These are phyloP conservation scores for Clitopilus hobsonii DNA, from an alignment of 768 basidiomycete genomes.

Conservation along the genomic window DNA sequence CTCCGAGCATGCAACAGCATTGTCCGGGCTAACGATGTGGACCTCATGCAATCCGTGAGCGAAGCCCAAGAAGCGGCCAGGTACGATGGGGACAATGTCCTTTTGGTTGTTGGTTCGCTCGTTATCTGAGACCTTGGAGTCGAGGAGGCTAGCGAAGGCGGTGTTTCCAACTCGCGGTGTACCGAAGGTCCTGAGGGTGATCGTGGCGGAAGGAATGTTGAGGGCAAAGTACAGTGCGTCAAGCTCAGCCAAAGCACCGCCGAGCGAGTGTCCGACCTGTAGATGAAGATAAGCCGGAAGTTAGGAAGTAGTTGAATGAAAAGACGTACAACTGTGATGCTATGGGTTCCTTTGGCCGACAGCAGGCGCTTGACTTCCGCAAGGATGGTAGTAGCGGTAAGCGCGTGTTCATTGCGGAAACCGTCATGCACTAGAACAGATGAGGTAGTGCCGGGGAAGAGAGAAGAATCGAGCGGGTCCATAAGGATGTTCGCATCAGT, in stretches of 20 bases:
- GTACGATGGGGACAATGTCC: slow-evolving; percentile 50
- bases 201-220: slow-evolving; percentile 37
- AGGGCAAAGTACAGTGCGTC: slow-evolving; percentile 43
- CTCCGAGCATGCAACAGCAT: slow-evolving; percentile 32
- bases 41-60: slow-evolving; percentile 50
- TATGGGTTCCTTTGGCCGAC: slow-evolving; percentile 26
- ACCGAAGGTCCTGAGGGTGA: slow-evolving; percentile 43
- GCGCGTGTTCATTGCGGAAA: slow-evolving; percentile 46
- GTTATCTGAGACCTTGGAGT: slow-evolving; percentile 38
- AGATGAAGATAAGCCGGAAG: not conserved
- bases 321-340: slow-evolving; percentile 39
- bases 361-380: slow-evolving; percentile 37
- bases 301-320: no score
- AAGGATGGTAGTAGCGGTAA: slow-evolving; percentile 40
- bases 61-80: slow-evolving; percentile 33
- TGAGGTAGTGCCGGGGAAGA: slow-evolving; percentile 52
- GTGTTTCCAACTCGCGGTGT: slow-evolving; percentile 51
- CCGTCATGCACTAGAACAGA: slow-evolving; percentile 48
- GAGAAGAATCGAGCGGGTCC: slow-evolving; percentile 31
- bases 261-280: slow-evolving; percentile 47
- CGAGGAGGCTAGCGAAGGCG: slow-evolving; percentile 47
- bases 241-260: slow-evolving; percentile 49
- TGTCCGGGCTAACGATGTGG: slow-evolving; percentile 39
- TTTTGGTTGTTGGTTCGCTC: slow-evolving; percentile 38
- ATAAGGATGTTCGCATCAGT: slow-evolving; percentile 43